Conservation (phyloP, 2,329 filamentous ascomycete species). For the Hysterium pulicare region DNA sequence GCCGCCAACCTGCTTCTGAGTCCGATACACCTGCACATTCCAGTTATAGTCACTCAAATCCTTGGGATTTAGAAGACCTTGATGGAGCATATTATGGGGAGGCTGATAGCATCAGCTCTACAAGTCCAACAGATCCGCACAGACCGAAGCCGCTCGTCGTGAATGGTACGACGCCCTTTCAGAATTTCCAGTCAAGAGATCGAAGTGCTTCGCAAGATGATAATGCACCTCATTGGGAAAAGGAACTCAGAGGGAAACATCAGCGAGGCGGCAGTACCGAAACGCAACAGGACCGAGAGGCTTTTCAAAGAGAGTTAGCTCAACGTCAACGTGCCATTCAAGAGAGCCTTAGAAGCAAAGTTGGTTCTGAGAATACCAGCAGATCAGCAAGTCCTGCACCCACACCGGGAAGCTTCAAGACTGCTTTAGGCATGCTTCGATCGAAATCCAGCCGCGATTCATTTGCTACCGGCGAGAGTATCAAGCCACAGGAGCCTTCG, state of each 20-base stretch:
- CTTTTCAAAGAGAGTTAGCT: constrained; percentile 71
- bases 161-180: background rate
- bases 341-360: constrained; percentile 68
- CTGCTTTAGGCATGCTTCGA: constrained; percentile 61
- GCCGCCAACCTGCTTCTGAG: constrained; percentile 26
- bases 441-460: constrained; percentile 67
- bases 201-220: constrained; percentile 10
- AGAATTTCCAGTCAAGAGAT: constrained; percentile 4
- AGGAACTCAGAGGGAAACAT: constrained; percentile 47
- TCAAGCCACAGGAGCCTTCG: constrained; percentile 38
- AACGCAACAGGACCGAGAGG: constrained; percentile 58
- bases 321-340: constrained; percentile 68
- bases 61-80: constrained; percentile 54
- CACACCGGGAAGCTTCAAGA: constrained; percentile 44
- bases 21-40: constrained; percentile 45
- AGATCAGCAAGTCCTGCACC: constrained; percentile 38
- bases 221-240: constrained; percentile 41
- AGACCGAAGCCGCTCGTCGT: constrained; percentile 12
- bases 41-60: constrained; percentile 51
- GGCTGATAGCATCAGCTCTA: constrained; percentile 32
- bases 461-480: constrained; percentile 47
- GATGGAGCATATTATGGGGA: constrained; percentile 39
- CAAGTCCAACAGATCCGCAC: constrained; percentile 31
- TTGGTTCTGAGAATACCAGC: constrained; percentile 54
- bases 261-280: constrained; percentile 49